Evolutionary conservation across 441 rosid genomes (phyloP).

Genomic region (Erodium moschatum): DNA sequence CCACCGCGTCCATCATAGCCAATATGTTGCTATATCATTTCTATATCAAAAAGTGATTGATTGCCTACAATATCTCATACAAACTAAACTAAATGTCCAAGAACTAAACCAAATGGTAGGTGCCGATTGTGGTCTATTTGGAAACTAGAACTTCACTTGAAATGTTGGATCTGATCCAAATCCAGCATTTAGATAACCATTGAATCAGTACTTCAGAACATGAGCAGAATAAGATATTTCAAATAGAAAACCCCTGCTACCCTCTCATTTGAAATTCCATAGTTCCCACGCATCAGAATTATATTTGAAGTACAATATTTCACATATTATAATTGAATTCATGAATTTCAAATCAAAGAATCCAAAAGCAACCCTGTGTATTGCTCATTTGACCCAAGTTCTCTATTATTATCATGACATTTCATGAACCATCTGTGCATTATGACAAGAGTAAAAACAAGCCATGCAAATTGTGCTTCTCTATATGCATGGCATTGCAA

Average conservation of each 20-base stretch:
- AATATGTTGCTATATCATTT: background rate
- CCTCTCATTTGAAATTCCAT: background rate
- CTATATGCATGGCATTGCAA: no score
- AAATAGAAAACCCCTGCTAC: no score
- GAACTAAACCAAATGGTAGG: background rate
- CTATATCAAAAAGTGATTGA: background rate
- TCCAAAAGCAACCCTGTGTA: background rate
- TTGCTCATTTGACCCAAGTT: no score
- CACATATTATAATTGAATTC: background rate
- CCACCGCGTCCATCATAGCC: background rate
- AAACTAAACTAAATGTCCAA: background rate
- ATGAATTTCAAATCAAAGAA: background rate
- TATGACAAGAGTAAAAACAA: no score
- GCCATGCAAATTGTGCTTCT: no score
- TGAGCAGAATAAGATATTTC: background rate
- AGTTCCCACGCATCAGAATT: background rate
- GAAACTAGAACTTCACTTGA: background rate
- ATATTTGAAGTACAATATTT: no score
- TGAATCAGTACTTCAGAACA: background rate
- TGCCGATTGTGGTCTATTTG: background rate
- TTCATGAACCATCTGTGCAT: no score
- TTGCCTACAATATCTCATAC: background rate
- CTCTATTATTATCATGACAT: no score
- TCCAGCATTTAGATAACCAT: background rate
- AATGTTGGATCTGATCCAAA: background rate